Evolutionary conservation across 352 stramenopile genomes (phyloP), one percentile per base, ranked within the genome.

Genomic region (Pythium aphanidermatum): DNA sequence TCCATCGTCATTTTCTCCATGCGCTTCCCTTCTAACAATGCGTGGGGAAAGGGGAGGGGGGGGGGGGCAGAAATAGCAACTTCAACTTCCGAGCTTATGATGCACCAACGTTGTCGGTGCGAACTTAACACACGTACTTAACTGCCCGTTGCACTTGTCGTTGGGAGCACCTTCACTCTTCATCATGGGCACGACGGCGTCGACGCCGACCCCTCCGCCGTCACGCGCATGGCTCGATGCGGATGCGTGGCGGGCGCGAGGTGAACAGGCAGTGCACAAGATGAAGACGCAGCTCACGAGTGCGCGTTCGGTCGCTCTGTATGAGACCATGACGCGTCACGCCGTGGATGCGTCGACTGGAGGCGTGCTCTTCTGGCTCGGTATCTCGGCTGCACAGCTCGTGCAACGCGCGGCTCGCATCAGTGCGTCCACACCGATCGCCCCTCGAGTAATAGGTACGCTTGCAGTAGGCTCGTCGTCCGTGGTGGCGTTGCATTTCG

Each of bases 351-450:
- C 59, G 13, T 48, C 57, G 6, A 49, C 45, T 5, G 63, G 63
- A 21, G 63, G 58, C 34, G 41, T 61, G 11, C 37, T 72, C 25
- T 72, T 72, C 31, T 59, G 58, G 55, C 37, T 46, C 9, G 63
- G 63, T n/a, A 42, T 69, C 34, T 54, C 63, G 12, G 12, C 38
- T 4, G 53, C 59, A 17, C 63, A 72, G 36, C 16, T 68, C 16
- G 19, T 58, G 19, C 58, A 69, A 41, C 37, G 38, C 41, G 51
- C 41, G 0, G 1, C 57, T 3, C 44, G 52, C 9, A 37, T 74
- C 24, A 53, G 55, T 25, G 46, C 55, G 4, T 35, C 64, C 26
- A 70, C 59, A 39, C 51, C 42, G 2, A 30, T 74, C 19, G 27
- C 53, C 7, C 58, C 59, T 0, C 48, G 11, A 4, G 27, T 60